A percentile compares a stretch with the other conserved stretches of the same genome.
Conservation (phyloP, 768 basidiomycete species). For the Phlebiopsis gigantea region DNA sequence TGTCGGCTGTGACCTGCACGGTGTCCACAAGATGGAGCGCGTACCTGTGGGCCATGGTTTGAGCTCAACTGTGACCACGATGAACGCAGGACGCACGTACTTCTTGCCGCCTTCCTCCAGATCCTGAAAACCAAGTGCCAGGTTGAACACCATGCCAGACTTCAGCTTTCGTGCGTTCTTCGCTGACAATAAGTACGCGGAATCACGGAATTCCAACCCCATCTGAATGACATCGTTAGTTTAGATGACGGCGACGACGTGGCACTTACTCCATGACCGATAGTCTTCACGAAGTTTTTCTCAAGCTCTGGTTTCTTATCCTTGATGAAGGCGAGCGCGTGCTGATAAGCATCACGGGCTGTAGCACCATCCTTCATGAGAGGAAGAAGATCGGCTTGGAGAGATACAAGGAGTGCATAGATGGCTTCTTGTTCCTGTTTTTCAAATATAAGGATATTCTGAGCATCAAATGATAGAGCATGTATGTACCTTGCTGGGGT, state of each 20-base stretch:
- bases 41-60: slow-evolving; percentile 44
- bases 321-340: slow-evolving; percentile 62
- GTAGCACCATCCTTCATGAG: slow-evolving; percentile 76
- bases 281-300: slow-evolving; percentile 78
- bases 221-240: slow-evolving; percentile 44
- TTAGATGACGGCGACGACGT: background rate
- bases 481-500: slow-evolving; percentile 71
- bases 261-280: slow-evolving; percentile 78
- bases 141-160: slow-evolving; percentile 80
- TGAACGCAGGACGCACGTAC: too few relatives aligned
- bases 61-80: background rate
- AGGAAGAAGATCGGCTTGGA: slow-evolving; percentile 72
- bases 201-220: slow-evolving; percentile 93
- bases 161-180: slow-evolving; percentile 73
- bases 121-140: slow-evolving; percentile 82
- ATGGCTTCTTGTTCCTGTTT: slow-evolving; percentile 85
- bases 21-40: slow-evolving; percentile 87
- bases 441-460: background rate
- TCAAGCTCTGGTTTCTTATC: slow-evolving; percentile 80
- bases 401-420: slow-evolving; percentile 69
- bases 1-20: slow-evolving; percentile 65
- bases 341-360: slow-evolving; percentile 78
- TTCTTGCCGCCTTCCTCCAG: slow-evolving; percentile 76
- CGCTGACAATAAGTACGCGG: slow-evolving; percentile 70
- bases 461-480: background rate